Base-by-base conservation (phyloP, 2,329 filamentous ascomycete species). In the Microdochium trichocladiopsis region DNA sequence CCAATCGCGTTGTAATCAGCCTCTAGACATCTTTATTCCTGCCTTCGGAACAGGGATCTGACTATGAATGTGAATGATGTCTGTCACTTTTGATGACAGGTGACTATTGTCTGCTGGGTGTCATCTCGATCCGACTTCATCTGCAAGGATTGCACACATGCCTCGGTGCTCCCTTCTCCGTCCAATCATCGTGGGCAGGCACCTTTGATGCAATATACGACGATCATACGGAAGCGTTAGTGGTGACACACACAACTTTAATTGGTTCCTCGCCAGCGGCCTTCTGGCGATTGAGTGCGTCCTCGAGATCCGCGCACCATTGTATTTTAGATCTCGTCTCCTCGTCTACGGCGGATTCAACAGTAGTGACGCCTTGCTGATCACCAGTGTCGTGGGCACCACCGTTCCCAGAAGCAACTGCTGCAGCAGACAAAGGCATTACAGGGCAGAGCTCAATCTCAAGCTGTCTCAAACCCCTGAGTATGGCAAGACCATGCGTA, bases 371-470 rank as follows among this genome's bases (percentile, higher is more conserved):
- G n/a, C n/a, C n/a, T 6, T 18, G 8, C n/a, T 18, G 9, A 12
- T 18, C 36, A 12, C 36, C 10, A 31, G 8, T 14, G 8, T 12
- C 36, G 10, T 5, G 36, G n/a, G 6, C 18, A 4, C 18, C 41
- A 45, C 14, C 18, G 22, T 6, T 18, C 16, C 9, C 41, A 22
- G 41, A 16, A 45, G 41, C 16, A 23, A 12, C 41, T 12, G n/a
- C 18, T 9, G 18, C 41, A 8, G 18, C 41, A 18, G 28, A 8
- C 8, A 31, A 8, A 8, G 21, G 41, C 12, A 12, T 45, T 4
- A 18, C 6, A 3, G 41, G 18, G 21, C 41, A 22, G 9, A 75
- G 58, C 59, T 75, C 73, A 51, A 76, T 63, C 60, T 76, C 73
- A 4, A 76, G 52, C 49, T 57, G 62, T 55, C 66, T 59, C 49